Base-by-base conservation (phyloP, 2,329 filamentous ascomycete species). In the Arthrobotrys pseudoclavata region DNA sequence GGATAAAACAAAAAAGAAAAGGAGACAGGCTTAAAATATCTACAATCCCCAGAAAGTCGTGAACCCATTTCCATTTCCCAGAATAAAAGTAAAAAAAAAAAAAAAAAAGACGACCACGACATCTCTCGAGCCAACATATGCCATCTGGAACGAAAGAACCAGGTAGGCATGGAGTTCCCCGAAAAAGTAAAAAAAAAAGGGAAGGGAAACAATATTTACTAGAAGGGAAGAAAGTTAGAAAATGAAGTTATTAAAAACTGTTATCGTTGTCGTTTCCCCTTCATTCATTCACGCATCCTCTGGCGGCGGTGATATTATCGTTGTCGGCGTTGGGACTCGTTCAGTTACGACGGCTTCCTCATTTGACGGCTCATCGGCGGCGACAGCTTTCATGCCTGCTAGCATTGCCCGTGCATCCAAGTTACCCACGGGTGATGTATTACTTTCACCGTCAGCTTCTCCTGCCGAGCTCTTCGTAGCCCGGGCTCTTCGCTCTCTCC, bases 151-250 rank as follows among this genome's bases (percentile, higher is more conserved):
- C 67, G 55, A 77, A 80, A 76, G 29, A 61, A 26, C 34, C 20
- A 37, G 45, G 64, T 29, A 31, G 26, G 18, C 9, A 15, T 20
- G 29, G 29, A 34, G 12, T 5, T 9, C 52, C 47, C 50, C 50
- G 48, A 52, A 50, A 69, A 50, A 69, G 31, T 10, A 37, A 31
- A 50, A 67, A 77, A 80, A 67, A 72, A 61, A 74, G 47, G 50
- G 18, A 70, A 57, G 37, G 64, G 64, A 60, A 66, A 76, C 80
- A 79, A 76, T 79, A 80, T 76, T 69, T 80, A 78, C 74, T 34
- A 66, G 74, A 69, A 76, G 67, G 72, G 78, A 79, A 80, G 72
- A 48, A 67, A 75, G 69, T 66, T 69, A 79, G 77, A 79, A 79
- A 76, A 71, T 66, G 74, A 70, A 62, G 79, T 76, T 63, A 74